These are phyloP conservation scores for Penicillium digitatum DNA, from an alignment of 2,329 filamentous ascomycete species.

Conservation along the genomic window DNA sequence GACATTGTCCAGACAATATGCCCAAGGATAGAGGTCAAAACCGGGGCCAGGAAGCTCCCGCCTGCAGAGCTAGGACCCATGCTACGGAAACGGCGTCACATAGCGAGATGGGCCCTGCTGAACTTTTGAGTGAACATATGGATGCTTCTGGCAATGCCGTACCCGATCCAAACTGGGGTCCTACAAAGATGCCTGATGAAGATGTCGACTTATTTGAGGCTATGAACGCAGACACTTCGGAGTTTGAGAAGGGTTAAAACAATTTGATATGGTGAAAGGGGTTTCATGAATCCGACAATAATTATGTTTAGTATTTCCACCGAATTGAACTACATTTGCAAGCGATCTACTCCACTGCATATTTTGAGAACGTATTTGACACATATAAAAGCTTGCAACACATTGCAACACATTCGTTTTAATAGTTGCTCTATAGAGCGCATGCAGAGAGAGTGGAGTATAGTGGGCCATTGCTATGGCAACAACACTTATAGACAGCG, in stretches of 20 bases:
- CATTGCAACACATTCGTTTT: too few relatives aligned
- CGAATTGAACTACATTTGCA: not conserved
- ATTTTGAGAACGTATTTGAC: too few relatives aligned
- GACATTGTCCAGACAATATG: not conserved
- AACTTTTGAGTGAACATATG: constrained; percentile 31
- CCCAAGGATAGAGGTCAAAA: not conserved
- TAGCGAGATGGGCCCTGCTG: constrained; percentile 25
- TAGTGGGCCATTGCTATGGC: not conserved
- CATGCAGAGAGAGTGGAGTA: not conserved
- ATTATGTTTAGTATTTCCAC: not conserved
- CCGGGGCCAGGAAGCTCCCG: not conserved
- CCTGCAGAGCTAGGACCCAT: not conserved
- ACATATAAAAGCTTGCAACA: too few relatives aligned
- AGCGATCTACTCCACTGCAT: not conserved
- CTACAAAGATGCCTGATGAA: constrained; percentile 12
- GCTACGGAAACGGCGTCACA: constrained; percentile 8
- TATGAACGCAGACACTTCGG: constrained; percentile 28
- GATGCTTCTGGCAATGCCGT: constrained; percentile 32
- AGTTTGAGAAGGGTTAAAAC: constrained; percentile 17
- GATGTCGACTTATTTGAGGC: constrained; percentile 31
- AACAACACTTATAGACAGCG: not conserved
- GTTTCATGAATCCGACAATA: not conserved
- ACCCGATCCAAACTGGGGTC: constrained; percentile 26
- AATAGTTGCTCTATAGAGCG: not conserved
- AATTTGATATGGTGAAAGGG: not conserved